Conservation (phyloP, 306 rosid genomes). For the Prunus kanzakura region DNA sequence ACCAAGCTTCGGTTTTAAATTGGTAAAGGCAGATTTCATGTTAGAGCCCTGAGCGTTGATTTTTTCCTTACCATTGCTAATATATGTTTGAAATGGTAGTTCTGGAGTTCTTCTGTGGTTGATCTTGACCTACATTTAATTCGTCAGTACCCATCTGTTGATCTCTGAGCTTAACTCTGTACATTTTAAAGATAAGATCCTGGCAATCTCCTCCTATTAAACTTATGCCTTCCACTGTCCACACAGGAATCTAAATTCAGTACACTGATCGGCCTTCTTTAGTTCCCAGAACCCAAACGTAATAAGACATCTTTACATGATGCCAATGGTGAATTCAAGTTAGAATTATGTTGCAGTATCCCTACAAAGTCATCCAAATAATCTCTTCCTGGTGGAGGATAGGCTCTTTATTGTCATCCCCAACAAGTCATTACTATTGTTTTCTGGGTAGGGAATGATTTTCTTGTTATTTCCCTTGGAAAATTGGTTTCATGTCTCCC, state of each 20-base stretch:
- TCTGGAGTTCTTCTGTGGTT: not conserved
- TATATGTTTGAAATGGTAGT: not conserved
- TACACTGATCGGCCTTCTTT: slow-evolving; percentile 1
- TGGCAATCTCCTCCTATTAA: not conserved
- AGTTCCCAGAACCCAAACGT: not conserved
- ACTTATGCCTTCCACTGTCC: not conserved
- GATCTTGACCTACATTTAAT: not conserved
- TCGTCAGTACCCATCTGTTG: not conserved
- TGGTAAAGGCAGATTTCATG: not conserved
- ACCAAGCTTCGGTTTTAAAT: not conserved
- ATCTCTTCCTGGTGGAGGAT: not conserved
- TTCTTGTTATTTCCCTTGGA: not conserved
- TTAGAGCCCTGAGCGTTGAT: not conserved
- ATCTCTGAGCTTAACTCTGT: slow-evolving; percentile 6
- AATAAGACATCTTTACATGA: not conserved
- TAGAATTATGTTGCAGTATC: not conserved
- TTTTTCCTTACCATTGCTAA: not conserved
- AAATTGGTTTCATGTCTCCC: not conserved
- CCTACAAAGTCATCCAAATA: not conserved
- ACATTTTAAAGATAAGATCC: not conserved
- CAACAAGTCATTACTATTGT: not conserved
- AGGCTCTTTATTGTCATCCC: not conserved
- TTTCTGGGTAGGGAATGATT: not conserved
- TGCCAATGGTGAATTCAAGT: not conserved
- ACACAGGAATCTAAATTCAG: not conserved